Conservation (phyloP, 2,329 filamentous ascomycete species). For the Colletotrichum spaethianum region DNA sequence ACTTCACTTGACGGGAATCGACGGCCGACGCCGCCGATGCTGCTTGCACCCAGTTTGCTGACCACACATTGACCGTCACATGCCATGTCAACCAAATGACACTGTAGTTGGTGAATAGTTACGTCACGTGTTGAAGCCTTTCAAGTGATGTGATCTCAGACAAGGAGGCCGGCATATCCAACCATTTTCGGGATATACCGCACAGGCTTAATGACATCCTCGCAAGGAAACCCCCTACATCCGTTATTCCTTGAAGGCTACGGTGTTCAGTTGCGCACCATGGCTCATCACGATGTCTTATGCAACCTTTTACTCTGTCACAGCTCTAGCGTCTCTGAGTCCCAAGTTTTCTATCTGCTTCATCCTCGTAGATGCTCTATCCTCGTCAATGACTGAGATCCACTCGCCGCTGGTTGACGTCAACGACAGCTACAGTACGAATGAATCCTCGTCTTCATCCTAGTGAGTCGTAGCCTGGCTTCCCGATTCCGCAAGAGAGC, state of each 20-base stretch:
- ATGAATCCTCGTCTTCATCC: background rate
- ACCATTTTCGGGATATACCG: too few species aligned
- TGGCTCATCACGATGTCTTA: background rate
- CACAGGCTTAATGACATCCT: too few species aligned
- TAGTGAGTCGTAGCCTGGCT: background rate
- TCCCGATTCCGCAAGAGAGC: background rate
- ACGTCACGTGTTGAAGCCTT: too few species aligned
- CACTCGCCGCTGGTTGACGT: background rate
- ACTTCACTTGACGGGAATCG: background rate
- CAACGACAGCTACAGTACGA: background rate
- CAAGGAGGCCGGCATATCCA: too few species aligned
- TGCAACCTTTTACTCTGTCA: background rate
- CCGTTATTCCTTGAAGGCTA: background rate
- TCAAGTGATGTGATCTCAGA: too few species aligned
- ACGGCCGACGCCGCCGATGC: background rate
- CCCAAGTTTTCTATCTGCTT: background rate
- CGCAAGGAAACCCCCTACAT: background rate
- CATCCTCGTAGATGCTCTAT: background rate
- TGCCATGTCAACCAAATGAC: too few species aligned
- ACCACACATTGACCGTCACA: too few species aligned
- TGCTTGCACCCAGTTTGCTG: background rate
- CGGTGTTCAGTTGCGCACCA: background rate
- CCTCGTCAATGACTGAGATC: background rate
- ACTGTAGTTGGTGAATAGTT: too few species aligned
- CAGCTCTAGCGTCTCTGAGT: background rate